Conservation (phyloP, 78 protist species). For the Dictyostelium discoideum region DNA sequence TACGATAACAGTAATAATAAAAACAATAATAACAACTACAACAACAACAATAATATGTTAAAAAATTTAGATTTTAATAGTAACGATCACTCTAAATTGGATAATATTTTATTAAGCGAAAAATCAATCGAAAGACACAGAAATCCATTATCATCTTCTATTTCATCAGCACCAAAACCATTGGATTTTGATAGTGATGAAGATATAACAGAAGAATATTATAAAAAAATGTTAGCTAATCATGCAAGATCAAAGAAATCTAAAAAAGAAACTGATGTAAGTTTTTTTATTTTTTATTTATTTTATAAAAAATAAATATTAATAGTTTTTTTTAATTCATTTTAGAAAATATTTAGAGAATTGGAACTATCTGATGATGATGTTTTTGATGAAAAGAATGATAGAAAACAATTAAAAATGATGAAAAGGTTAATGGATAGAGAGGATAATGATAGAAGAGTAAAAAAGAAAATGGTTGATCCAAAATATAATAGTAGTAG, state of each 20-base stretch:
- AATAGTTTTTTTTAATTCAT: not conserved
- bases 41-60: not conserved
- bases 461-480: conserved; percentile 28
- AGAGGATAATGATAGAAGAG: not conserved
- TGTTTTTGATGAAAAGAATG: conserved; percentile 10
- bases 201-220: conserved; percentile 33
- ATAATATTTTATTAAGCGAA: not conserved
- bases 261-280: conserved; percentile 39
- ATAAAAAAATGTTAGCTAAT: conserved; percentile 23
- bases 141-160: not conserved
- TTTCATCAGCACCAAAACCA: not conserved
- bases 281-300: not conserved
- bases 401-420: conserved; percentile 18
- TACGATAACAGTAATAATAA: not conserved
- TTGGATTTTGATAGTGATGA: conserved; percentile 26
- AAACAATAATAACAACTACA: not conserved
- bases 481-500: conserved; percentile 1
- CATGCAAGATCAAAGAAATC: conserved; percentile 19
- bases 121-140: not conserved
- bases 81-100: conserved; percentile 10
- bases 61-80: conserved; percentile 9
- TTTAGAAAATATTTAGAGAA: not conserved
- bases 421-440: conserved; percentile 48
- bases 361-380: conserved; percentile 51
- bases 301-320: not conserved